Evolutionary conservation across 768 basidiomycete species (phyloP), one percentile per base, ranked within the genome.

Genomic region (Paxillus ammoniavirescens): DNA sequence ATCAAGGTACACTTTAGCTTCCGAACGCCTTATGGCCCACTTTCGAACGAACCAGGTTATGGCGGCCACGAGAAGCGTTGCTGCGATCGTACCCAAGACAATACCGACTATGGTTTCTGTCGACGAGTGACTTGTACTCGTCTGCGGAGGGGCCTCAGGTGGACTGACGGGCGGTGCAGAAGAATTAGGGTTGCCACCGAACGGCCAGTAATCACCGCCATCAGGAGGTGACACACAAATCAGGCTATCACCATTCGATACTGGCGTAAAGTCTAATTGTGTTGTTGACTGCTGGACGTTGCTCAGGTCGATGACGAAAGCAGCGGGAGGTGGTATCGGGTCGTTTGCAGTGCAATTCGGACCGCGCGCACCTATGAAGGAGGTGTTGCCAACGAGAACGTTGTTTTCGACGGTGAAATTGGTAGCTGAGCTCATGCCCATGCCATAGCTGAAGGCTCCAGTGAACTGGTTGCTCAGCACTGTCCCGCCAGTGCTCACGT

Each of bases 201-300:
- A 86, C 0, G 89, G 89, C 89, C 89, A 90, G 61, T 77, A 87
- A 65, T 82, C 77, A 12, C 87, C 87, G 28, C 82, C 83, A 35
- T 74, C 67, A 1, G 88, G 87, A 28, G 88, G 86, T 12, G 81
- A 58, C 49, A 91, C 80, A 57, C 89, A 91, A 5, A 80, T 87
- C 37, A 91, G 66, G 28, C 75, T 75, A 56, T 86, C 74, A 9
- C 77, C 85, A 62, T 84, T 76, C 13, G 69, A 63, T 23, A 87
- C 76, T 14, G 66, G 56, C 58, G 73, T 62, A 54, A 91, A 88
- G 57, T 79, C 73, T 18, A 66, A 42, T 63, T 90, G 88, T 10
- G 82, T 62, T 8, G 67, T 76, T 12, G 76, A 73, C 8, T 68
- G 49, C 18, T 67, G 57, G 1, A 77, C 74, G 36, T 71, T 77